Evolutionary conservation across 2,329 filamentous ascomycete species (phyloP).

Genomic region (Pezicula rhizophila): DNA sequence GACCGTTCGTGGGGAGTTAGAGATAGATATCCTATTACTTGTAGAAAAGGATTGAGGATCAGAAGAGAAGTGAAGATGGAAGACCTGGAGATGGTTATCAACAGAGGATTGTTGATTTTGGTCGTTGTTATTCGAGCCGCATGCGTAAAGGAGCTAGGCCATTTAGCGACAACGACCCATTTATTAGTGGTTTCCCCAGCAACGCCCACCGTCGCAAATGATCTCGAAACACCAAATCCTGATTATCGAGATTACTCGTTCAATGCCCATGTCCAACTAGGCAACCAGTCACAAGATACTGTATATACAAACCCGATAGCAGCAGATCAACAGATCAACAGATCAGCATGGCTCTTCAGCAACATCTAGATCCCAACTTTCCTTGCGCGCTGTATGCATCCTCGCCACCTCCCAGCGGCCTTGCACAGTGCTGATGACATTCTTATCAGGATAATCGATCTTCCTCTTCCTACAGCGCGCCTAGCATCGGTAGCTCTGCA

Average conservation of each 20-base stretch:
- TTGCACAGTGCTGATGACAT: constrained; percentile 1
- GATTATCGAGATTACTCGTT: neutral
- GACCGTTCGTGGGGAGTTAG: neutral
- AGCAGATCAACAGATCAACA: too few species aligned
- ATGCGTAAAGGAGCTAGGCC: constrained; percentile 4
- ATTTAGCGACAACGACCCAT: too few species aligned
- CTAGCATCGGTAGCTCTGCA: constrained; percentile 71
- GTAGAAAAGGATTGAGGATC: neutral
- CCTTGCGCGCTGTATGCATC: constrained; percentile 56
- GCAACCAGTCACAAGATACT: constrained; percentile 2
- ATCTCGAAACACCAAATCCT: neutral
- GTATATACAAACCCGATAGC: neutral
- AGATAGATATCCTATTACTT: constrained; percentile 9
- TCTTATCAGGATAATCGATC: constrained; percentile 20
- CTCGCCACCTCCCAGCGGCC: constrained; percentile 15
- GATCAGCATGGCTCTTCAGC: neutral
- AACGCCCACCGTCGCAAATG: neutral
- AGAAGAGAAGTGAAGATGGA: neutral
- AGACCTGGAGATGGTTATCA: neutral
- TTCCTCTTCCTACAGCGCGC: constrained; percentile 72
- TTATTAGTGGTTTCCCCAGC: too few species aligned
- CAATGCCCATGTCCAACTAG: neutral
- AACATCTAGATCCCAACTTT: constrained; percentile 40
- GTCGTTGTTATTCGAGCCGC: too few species aligned
- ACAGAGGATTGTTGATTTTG: too few species aligned